Conservation (phyloP, 805 yeast species). For the Saturnispora sanitii region DNA sequence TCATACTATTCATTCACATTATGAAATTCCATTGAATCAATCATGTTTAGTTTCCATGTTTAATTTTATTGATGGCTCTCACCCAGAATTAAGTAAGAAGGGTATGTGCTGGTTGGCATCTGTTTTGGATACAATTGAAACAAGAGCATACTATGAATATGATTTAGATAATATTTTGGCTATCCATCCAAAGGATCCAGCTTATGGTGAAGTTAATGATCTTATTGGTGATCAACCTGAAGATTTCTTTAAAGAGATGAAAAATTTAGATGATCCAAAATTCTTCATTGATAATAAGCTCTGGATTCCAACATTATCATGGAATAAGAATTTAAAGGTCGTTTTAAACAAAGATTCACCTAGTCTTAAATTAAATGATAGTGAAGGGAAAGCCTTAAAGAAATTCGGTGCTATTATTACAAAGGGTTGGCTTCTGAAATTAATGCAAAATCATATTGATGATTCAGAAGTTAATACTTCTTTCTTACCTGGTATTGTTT, state of each 20-base stretch:
- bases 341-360: constrained; percentile 27
- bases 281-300: constrained; percentile 51
- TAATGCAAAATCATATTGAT: constrained; percentile 44
- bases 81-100: constrained; percentile 55
- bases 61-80: constrained; percentile 44
- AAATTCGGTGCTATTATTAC: constrained; percentile 37
- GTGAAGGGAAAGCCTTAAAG: constrained; percentile 35
- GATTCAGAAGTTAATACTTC: constrained; percentile 62
- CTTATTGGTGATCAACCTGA: constrained; percentile 18
- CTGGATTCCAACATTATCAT: constrained; percentile 61
- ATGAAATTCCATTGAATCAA: constrained; percentile 36
- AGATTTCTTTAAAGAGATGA: constrained; percentile 42
- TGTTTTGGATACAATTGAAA: constrained; percentile 28
- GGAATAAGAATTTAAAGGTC: constrained; percentile 52
- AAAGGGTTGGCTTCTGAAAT: constrained; percentile 47
- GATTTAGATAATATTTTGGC: constrained; percentile 33
- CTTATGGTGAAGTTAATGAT: constrained; percentile 10
- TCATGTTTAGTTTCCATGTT: constrained; percentile 36
- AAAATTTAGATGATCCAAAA: constrained; percentile 34
- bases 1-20: constrained; percentile 41
- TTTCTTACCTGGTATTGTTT: constrained; percentile 57
- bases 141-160: constrained; percentile 25
- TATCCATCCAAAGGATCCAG: constrained; percentile 22
- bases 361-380: constrained; percentile 25
- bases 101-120: constrained; percentile 52